Evolutionary conservation across 2,329 filamentous ascomycete species (phyloP).

Genomic region (Penicillium frequentans): DNA sequence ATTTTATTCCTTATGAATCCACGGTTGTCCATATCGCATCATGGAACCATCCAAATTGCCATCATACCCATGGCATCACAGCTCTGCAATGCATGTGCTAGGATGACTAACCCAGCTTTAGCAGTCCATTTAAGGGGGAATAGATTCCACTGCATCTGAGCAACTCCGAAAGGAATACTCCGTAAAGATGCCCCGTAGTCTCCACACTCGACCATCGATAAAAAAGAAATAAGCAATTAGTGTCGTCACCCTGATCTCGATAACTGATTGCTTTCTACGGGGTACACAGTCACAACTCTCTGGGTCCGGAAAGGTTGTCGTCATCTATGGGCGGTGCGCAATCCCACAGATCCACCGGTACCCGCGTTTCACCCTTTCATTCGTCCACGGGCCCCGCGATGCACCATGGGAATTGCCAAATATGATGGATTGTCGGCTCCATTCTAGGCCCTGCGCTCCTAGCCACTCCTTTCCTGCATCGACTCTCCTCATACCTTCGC

Average conservation of each 20-base stretch:
- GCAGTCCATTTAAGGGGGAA: too few relatives aligned
- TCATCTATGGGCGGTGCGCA: conserved; percentile 9
- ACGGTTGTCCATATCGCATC: neutral
- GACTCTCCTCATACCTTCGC: neutral
- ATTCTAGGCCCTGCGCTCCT: neutral
- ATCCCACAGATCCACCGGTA: conserved; percentile 2
- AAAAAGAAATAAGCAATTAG: neutral
- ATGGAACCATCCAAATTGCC: neutral
- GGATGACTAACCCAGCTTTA: too few relatives aligned
- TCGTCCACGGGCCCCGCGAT: conserved; percentile 1
- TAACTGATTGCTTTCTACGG: neutral
- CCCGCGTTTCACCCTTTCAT: conserved; percentile 9
- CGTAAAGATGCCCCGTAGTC: neutral
- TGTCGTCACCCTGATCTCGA: neutral
- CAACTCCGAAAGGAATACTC: neutral
- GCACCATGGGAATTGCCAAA: neutral
- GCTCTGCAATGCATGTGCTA: too few relatives aligned
- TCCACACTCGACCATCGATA: neutral
- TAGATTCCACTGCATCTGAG: too few relatives aligned
- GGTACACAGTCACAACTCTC: neutral
- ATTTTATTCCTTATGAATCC: neutral
- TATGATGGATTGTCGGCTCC: neutral
- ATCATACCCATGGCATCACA: neutral
- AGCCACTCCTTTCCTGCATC: neutral
- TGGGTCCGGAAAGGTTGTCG: conserved; percentile 1